phyloP scores from a whole-genome alignment of 177 flowering plant species.

The Telopea speciosissima region DNA sequence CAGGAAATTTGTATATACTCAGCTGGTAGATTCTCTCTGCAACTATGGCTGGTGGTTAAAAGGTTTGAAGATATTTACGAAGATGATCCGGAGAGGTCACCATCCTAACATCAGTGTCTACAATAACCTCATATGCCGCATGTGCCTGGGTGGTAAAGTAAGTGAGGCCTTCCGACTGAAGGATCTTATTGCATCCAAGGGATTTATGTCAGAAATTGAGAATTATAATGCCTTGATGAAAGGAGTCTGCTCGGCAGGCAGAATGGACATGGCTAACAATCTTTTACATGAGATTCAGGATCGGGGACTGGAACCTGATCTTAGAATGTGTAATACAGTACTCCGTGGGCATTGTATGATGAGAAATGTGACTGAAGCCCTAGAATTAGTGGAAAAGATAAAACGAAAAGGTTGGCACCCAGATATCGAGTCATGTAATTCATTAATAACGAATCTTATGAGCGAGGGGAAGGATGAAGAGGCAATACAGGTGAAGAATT shows the following conservation, averaged over 20 bases:
- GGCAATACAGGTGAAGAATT: constrained; percentile 17
- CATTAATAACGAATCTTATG: constrained; percentile 5
- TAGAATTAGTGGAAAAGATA: constrained; percentile 12
- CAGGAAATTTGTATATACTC: constrained; percentile 19
- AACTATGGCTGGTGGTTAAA: constrained; percentile 21
- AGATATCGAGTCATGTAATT: constrained; percentile 10
- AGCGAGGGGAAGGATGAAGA: constrained; percentile 6
- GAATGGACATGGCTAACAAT: constrained; percentile 19
- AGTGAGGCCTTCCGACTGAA: constrained; percentile 14
- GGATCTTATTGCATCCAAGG: constrained; percentile 10
- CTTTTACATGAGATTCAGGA: constrained; percentile 8
- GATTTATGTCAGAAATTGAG: constrained; percentile 13
- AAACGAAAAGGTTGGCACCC: constrained; percentile 16
- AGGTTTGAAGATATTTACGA: constrained; percentile 17
- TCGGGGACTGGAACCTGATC: constrained; percentile 12
- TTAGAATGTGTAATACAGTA: constrained; percentile 6
- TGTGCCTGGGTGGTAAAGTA: constrained; percentile 17
- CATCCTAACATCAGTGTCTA: constrained; percentile 12
- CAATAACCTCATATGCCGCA: constrained; percentile 10
- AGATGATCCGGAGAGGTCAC: constrained; percentile 17
- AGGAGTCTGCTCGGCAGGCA: constrained; percentile 17
- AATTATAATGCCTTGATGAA: constrained; percentile 16
- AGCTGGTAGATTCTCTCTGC: constrained; percentile 20
- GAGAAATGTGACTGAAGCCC: constrained; percentile 4
- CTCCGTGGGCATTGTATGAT: constrained; percentile 14